These are phyloP conservation scores for Flammula alnicola DNA, from an alignment of 1,284 basidiomycete genomes.

Conservation along the genomic window DNA sequence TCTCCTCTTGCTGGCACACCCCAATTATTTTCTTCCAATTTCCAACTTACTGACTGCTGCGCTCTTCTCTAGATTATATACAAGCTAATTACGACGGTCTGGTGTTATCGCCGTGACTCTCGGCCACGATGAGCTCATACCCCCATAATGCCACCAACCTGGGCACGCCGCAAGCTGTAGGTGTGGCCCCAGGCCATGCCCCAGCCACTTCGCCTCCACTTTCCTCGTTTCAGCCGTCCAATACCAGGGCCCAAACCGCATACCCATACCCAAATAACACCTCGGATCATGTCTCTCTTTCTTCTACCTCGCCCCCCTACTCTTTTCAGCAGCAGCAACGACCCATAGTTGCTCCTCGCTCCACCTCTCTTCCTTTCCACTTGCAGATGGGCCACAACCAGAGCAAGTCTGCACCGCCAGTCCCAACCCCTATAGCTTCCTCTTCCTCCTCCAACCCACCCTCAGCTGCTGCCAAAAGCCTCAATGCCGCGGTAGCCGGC, in stretches of 20 bases:
- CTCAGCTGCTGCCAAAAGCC: conserved; percentile 22
- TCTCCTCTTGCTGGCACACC: background rate
- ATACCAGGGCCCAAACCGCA: background rate
- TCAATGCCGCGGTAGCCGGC: conserved; percentile 36
- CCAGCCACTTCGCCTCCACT: conserved; percentile 2
- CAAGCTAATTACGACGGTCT: conserved; percentile 7
- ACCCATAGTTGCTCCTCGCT: conserved; percentile 17
- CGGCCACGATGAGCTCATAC: background rate
- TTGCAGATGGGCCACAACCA: conserved; percentile 23
- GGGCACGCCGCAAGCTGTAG: conserved; percentile 5
- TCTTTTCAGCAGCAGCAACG: conserved; percentile 1
- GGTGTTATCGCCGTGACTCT: background rate
- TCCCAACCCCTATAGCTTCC: conserved; percentile 16
- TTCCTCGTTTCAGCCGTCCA: conserved; percentile 9
- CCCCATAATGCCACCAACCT: background rate
- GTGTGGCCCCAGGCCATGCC: background rate
- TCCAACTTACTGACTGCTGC: conserved; percentile 7
- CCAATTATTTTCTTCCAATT: background rate
- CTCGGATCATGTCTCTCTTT: background rate
- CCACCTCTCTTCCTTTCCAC: conserved; percentile 25
- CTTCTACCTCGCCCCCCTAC: background rate
- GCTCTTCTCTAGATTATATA: conserved; percentile 8
- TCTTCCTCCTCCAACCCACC: conserved; percentile 9
- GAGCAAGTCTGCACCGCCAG: conserved; percentile 23
- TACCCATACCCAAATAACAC: conserved; percentile 3